Evolutionary conservation across 495 filamentous ascomycete species (phyloP).

Genomic region (Neurospora cerealis): DNA sequence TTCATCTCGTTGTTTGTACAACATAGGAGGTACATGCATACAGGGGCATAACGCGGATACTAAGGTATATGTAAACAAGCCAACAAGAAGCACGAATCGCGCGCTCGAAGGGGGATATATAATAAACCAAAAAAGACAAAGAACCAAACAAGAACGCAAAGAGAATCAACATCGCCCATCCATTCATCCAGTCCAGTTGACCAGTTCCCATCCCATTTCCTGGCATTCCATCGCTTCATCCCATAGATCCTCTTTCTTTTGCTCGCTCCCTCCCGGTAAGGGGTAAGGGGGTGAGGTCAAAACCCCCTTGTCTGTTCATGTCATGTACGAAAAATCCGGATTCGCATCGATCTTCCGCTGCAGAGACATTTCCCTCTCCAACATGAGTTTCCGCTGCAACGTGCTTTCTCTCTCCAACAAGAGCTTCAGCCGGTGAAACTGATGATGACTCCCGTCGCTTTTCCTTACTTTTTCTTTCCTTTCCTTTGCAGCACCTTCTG

Average conservation of each 20-base stretch:
- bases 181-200: background rate
- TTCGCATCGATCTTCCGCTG: background rate
- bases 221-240: background rate
- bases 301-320: background rate
- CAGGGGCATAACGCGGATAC: background rate
- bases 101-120: conserved; percentile 2
- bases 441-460: background rate
- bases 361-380: background rate
- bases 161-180: conserved; percentile 1
- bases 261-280: background rate
- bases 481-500: background rate
- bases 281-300: background rate
- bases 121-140: conserved; percentile 4
- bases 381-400: background rate
- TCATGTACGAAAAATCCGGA: background rate
- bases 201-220: background rate
- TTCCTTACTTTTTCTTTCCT: background rate
- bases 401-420: background rate
- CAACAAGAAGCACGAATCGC: conserved; percentile 2
- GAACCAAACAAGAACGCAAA: background rate
- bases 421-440: background rate
- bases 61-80: background rate
- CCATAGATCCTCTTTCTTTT: background rate
- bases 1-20: background rate
- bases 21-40: conserved; percentile 1